A percentile compares a stretch with the other conserved stretches of the same genome.
These are phyloP conservation scores for Centella asiatica DNA, from an alignment of 129 eudicot species.

Conservation along the genomic window DNA sequence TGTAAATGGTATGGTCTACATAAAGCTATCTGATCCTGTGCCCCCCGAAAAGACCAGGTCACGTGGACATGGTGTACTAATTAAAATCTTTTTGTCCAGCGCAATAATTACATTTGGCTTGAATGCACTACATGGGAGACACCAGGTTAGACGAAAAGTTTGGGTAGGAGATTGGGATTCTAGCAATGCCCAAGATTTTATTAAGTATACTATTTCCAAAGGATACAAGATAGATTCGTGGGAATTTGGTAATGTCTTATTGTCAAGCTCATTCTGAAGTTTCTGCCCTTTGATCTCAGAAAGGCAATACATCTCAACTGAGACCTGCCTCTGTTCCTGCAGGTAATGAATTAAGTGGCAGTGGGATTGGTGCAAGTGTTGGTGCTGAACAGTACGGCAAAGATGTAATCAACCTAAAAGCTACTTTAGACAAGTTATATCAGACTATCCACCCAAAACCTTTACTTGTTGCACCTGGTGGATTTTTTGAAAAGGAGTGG, in stretches of 20 bases:
- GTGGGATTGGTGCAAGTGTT: constrained; percentile 77
- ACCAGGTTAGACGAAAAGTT: constrained; percentile 25
- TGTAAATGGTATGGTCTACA: background rate
- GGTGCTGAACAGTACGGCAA: constrained; percentile 63
- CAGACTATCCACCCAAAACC: constrained; percentile 40
- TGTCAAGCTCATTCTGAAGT: constrained; percentile 5
- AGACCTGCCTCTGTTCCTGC: constrained; percentile 11
- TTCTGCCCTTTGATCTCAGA: background rate
- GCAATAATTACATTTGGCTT: constrained; percentile 75
- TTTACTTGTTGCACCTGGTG: constrained; percentile 79
- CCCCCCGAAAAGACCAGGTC: background rate
- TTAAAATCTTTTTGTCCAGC: constrained; percentile 31
- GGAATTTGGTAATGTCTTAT: constrained; percentile 68
- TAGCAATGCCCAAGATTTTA: constrained; percentile 70
- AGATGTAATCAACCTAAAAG: constrained; percentile 49
- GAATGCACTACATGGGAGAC: constrained; percentile 86
- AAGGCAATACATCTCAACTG: background rate
- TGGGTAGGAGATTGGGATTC: constrained; percentile 82
- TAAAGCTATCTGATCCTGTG: background rate
- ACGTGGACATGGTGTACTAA: background rate
- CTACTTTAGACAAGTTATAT: constrained; percentile 47
- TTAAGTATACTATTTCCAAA: constrained; percentile 62
- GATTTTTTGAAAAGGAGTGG: constrained; percentile 79
- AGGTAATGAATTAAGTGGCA: constrained; percentile 95
- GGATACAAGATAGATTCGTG: constrained; percentile 85